These are phyloP conservation scores for Aspergillus bombycis DNA, from an alignment of 2,329 filamentous ascomycete genomes.

Conservation along the genomic window DNA sequence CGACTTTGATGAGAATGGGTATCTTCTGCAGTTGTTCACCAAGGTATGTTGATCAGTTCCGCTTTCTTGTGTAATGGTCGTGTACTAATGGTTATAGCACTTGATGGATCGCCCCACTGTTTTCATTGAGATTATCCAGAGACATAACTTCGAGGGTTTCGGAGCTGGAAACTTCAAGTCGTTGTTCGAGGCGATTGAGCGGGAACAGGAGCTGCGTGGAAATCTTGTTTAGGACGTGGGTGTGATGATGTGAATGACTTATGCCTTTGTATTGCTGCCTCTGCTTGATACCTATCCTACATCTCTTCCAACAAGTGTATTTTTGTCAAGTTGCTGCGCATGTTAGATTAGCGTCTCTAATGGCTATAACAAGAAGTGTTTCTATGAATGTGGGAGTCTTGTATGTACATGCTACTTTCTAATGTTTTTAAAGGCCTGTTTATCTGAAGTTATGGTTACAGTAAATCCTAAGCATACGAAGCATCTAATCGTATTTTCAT, in stretches of 20 bases:
- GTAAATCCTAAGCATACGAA: background rate
- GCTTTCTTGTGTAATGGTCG: background rate
- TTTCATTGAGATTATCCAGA: constrained; percentile 94
- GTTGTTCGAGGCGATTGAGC: constrained; percentile 91
- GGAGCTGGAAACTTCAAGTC: constrained; percentile 96
- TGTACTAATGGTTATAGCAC: constrained; percentile 53
- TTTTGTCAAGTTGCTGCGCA: background rate
- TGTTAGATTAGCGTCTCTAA: background rate
- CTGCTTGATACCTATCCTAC: background rate
- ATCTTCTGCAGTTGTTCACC: constrained; percentile 75
- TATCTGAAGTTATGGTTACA: no score
- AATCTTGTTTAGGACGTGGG: constrained; percentile 61
- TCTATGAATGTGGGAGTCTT: background rate
- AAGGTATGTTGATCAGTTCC: constrained; percentile 50
- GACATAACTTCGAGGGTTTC: constrained; percentile 87
- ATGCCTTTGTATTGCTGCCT: constrained; percentile 1
- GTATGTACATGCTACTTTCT: background rate
- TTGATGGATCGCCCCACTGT: constrained; percentile 93
- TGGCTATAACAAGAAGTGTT: background rate
- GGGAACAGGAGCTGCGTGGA: constrained; percentile 83
- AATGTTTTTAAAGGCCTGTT: background rate
- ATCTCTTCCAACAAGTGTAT: background rate
- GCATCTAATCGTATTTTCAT: background rate
- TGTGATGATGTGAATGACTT: background rate
- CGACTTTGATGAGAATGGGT: constrained; percentile 92